These are phyloP conservation scores for Scenedesmus sp. DNA, from an alignment of 163 green algal species.

Conservation along the genomic window DNA sequence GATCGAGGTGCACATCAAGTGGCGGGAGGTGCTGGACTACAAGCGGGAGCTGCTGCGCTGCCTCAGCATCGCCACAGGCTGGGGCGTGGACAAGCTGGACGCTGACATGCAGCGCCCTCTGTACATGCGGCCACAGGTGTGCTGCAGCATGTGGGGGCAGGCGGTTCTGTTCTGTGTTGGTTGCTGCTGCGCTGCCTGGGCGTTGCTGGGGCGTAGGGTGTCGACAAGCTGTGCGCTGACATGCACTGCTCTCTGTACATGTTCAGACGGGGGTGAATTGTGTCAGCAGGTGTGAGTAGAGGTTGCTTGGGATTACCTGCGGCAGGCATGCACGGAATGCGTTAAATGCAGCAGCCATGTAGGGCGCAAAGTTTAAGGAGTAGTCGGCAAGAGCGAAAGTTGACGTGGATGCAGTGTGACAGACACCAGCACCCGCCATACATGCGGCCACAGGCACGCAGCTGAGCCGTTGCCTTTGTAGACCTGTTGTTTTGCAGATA, in stretches of 20 bases:
- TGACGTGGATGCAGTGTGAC: too few relatives aligned
- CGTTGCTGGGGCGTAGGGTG: conserved; percentile 85
- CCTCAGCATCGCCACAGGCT: conserved; percentile 88
- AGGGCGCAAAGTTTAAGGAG: too few relatives aligned
- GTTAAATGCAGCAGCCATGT: too few relatives aligned
- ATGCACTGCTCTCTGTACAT: conserved; percentile 93
- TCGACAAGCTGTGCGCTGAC: conserved; percentile 93
- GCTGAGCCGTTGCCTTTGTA: too few relatives aligned
- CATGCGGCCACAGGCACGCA: conserved; percentile 76
- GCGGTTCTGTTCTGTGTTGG: conserved; percentile 92
- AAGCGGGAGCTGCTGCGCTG: conserved; percentile 93
- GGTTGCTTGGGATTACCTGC: too few relatives aligned
- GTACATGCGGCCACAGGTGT: conserved; percentile 84
- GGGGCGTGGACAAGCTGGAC: conserved; percentile 94
- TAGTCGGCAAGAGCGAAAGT: too few relatives aligned
- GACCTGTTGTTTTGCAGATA: too few relatives aligned
- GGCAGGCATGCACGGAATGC: too few relatives aligned
- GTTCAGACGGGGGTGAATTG: too few relatives aligned
- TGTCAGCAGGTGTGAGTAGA: too few relatives aligned
- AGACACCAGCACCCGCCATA: too few relatives aligned
- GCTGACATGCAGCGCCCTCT: conserved; percentile 94
- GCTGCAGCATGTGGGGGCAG: conserved; percentile 84
- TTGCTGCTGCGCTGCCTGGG: conserved; percentile 92
- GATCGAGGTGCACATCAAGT: conserved; percentile 98
- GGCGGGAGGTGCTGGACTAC: conserved; percentile 94